Base-by-base conservation (phyloP, 176 grass and related monocot species). In the Zea luxurians region DNA sequence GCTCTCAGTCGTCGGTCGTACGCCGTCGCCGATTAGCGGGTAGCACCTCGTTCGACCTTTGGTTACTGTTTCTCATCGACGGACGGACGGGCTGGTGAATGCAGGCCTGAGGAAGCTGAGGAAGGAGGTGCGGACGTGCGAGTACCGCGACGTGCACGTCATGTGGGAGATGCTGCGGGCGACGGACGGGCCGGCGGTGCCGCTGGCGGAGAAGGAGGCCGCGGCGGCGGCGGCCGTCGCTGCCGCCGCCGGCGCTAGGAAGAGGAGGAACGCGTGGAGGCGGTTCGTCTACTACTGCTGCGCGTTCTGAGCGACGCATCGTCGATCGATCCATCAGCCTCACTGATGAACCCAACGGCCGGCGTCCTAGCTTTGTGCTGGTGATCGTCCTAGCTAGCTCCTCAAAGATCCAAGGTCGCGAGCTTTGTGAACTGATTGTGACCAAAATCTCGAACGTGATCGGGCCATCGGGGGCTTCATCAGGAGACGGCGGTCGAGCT, bases 51-150 rank as follows among this genome's bases (percentile, higher is more conserved):
- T 12, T 36, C 59, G 44, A 50, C 0, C 5, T 53, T 66, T 9
- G 75, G 27, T 27, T 27, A 53, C 12, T 36, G 59, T 78, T 77
- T 60, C 86, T 20, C 17, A 2, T 0, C 8, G 57, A 11, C 18
- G 10, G 10, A 61, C 48, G 80, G 78, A 34, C 60, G 9, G 17
- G 21, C 43, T 79, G 40, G 4, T 15, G 66, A 13, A 42, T 59
- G 50, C 80, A 97, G 94, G 89, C 10, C 68, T 97, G 57, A 75
- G 80, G 76, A 90, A 93, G 42, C 85, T 97, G 86, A 83, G 60
- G 86, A 90, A 93, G 85, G 94, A 93, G 84, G 94, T 97, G 80
- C 85, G 84, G 76, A 93, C 94, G 47, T 93, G 94, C 68, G 94
- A 91, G 83, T 93, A 97, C 87, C 83, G 35, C 47, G 94, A 97